Base-by-base conservation (phyloP, 208 protist species). In the Trypanosoma melophagium region DNA sequence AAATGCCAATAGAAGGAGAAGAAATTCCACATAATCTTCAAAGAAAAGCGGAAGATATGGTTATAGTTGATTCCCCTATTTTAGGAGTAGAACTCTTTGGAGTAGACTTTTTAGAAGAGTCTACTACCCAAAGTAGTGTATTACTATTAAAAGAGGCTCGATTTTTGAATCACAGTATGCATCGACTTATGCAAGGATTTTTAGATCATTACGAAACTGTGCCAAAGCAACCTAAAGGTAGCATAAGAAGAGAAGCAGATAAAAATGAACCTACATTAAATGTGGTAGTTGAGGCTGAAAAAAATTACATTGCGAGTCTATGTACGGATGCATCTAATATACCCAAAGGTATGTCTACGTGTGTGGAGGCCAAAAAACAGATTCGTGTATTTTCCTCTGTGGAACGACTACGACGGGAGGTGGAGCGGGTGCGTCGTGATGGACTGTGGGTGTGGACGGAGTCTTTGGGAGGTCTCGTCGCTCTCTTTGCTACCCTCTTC, bases 361-460 rank as follows among this genome's bases (percentile, higher is more conserved):
- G 69, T 17, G 42, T 14, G 2, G 61, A 60, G 7, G 38, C 64
- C 1, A 73, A 41, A 49, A 66, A 65, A 22, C 21, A 79, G 12
- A 69, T 79, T 57, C 51, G 40, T 62, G 47, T 56, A 28, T 67
- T 78, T 65, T 60, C 63, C 19, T 62, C 64, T 71, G 12, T 52
- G 35, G 64, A 69, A 35, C 57, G 80, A 75, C 19, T 76, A 77
- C 60, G 62, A 51, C 31, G 79, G 84, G 75, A 89, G 88, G 40
- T 73, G 31, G 8, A 60, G 24, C 35, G 13, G 0, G 71, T 89
- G 8, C 83, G 74, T 14, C 49, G 55, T 10, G 85, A 94, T 69
- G 88, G 88, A 3, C 65, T 94, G 31, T 94, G 88, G 86, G 49
- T 91, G 0, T 91, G 84, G 84, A 79, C 78, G 4, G 88, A 92